Conservation (phyloP, 2,329 filamentous ascomycete species). For the Aspergillus sp. region DNA sequence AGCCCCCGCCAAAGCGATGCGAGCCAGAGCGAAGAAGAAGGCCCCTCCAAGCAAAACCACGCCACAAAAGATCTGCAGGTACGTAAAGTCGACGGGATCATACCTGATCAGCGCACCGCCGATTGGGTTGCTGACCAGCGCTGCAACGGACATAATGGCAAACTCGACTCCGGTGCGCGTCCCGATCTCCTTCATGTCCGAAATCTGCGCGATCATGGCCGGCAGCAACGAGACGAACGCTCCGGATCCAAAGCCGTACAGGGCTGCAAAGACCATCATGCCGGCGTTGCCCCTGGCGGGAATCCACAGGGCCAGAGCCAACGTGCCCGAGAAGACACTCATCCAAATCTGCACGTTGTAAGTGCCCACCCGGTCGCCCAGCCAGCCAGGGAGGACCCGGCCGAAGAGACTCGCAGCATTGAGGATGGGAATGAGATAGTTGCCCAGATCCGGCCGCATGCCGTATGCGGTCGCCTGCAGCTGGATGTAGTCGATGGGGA, state of each 20-base stretch:
- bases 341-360: conserved; percentile 18
- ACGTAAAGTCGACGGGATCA: background rate
- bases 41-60: background rate
- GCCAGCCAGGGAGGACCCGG: conserved; percentile 31
- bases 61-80: background rate
- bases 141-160: background rate
- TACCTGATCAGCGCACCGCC: background rate
- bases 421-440: conserved; percentile 55
- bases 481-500: conserved; percentile 55
- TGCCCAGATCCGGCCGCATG: conserved; percentile 50
- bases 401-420: conserved; percentile 45
- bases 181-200: background rate
- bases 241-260: background rate
- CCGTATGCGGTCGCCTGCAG: conserved; percentile 49
- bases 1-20: too few relatives aligned
- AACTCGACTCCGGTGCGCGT: background rate
- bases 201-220: background rate
- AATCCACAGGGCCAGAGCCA: conserved; percentile 9
- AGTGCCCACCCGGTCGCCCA: conserved; percentile 29
- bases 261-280: conserved; percentile 6
- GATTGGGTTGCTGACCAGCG: background rate
- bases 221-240: background rate
- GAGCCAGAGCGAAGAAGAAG: background rate
- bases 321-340: conserved; percentile 9
- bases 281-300: background rate